These are phyloP conservation scores for Echria macrotheca DNA, from an alignment of 495 filamentous ascomycete species.

Conservation along the genomic window DNA sequence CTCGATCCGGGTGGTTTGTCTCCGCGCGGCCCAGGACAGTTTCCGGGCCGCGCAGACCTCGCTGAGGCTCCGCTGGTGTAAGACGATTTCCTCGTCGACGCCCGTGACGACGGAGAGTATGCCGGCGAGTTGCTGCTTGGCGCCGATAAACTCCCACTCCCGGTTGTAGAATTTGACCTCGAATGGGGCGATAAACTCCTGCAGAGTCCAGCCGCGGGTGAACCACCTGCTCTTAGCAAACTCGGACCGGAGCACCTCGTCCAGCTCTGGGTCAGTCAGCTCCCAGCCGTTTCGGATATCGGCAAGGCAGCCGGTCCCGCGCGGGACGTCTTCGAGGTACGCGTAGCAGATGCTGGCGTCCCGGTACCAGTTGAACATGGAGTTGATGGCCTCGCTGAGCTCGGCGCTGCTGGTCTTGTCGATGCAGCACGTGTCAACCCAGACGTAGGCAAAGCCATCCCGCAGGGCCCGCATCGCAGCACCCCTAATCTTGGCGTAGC, in stretches of 20 bases:
- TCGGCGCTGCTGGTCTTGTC: slow-evolving; percentile 39
- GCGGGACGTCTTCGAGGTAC: slow-evolving; percentile 20
- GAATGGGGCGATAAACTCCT: slow-evolving; percentile 34
- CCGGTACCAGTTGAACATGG: slow-evolving; percentile 42
- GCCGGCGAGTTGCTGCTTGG: slow-evolving; percentile 1
- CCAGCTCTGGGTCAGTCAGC: neutral
- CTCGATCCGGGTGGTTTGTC: slow-evolving; percentile 5
- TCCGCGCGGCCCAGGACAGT: neutral
- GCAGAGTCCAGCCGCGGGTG: slow-evolving; percentile 34
- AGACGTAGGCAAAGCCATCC: slow-evolving; percentile 24
- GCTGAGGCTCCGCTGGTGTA: neutral
- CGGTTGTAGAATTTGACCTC: slow-evolving; percentile 27
- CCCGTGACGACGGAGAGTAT: slow-evolving; percentile 3
- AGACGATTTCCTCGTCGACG: neutral
- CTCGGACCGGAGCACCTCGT: neutral
- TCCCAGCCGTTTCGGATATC: too few species aligned
- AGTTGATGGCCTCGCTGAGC: slow-evolving; percentile 41
- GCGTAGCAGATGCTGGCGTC: slow-evolving; percentile 27
- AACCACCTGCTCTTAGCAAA: slow-evolving; percentile 23
- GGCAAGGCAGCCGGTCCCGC: neutral
- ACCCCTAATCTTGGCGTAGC: slow-evolving; percentile 21
- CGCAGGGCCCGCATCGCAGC: slow-evolving; percentile 25
- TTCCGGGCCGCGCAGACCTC: neutral
- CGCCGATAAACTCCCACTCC: slow-evolving; percentile 21
- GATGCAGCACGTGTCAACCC: slow-evolving; percentile 44